These are phyloP conservation scores for Luffa aegyptiaca DNA, from an alignment of 306 rosid genomes.

Conservation along the genomic window DNA sequence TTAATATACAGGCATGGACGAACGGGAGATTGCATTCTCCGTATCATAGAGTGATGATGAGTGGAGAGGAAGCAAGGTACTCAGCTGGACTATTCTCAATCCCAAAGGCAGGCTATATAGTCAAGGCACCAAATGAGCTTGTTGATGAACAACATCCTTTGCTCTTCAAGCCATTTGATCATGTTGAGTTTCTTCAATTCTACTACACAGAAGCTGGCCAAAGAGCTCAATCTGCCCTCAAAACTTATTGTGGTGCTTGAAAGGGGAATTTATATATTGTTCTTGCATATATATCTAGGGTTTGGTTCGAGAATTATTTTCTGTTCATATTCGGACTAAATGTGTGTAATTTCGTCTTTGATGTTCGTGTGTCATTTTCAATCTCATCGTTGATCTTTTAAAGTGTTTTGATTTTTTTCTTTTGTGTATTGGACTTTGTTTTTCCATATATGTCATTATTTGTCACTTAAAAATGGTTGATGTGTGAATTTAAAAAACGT, in stretches of 20 bases:
- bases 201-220: conserved; percentile 34
- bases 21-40: conserved; percentile 57
- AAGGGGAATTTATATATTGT: neutral
- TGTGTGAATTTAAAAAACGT: too few relatives aligned
- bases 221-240: conserved; percentile 28
- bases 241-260: conserved; percentile 42
- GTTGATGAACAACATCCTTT: conserved; percentile 67
- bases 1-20: conserved; percentile 51
- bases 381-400: too few relatives aligned
- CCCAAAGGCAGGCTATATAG: conserved; percentile 39
- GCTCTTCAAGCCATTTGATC: conserved; percentile 50
- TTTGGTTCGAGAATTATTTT: neutral
- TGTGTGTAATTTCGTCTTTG: neutral
- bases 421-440: too few relatives aligned
- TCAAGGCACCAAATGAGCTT: conserved; percentile 51
- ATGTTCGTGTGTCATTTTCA: neutral
- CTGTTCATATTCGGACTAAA: neutral
- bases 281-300: neutral
- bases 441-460: too few relatives aligned
- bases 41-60: conserved; percentile 59
- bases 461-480: too few relatives aligned
- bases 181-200: conserved; percentile 33
- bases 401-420: too few relatives aligned
- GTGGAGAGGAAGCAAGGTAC: conserved; percentile 52
- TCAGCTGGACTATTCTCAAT: conserved; percentile 42